phyloP scores from a whole-genome alignment of 257 asterid genomes.

The Solanum commersonii region DNA sequence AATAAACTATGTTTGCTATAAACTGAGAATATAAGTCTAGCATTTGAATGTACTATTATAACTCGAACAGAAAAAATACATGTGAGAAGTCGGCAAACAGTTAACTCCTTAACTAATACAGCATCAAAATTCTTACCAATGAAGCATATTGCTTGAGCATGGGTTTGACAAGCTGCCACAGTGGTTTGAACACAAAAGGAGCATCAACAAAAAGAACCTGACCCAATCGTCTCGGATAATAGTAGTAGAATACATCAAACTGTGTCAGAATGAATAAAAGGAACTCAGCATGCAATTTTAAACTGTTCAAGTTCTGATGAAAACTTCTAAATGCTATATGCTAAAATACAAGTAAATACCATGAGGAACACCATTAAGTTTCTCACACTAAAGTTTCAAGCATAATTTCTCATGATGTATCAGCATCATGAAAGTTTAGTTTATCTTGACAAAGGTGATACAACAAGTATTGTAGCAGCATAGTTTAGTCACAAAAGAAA shows the following conservation, averaged over 20 bases:
- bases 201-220: constrained; percentile 82
- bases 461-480: background rate
- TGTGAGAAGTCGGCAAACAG: background rate
- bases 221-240: constrained; percentile 77
- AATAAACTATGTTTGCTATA: background rate
- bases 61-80: background rate
- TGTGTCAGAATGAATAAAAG: constrained; percentile 15
- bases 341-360: background rate
- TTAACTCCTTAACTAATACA: background rate
- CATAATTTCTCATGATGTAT: background rate
- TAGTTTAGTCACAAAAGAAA: background rate
- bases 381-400: background rate
- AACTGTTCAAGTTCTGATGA: background rate
- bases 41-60: background rate
- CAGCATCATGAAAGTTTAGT: background rate
- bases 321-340: background rate
- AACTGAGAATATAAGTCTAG: background rate
- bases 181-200: constrained; percentile 81
- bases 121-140: constrained; percentile 40
- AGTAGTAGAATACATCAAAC: constrained; percentile 84
- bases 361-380: background rate
- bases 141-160: constrained; percentile 73
- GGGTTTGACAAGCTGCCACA: constrained; percentile 87
- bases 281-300: background rate
- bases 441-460: background rate